Base-by-base conservation (phyloP, 441 rosid species). In the Monsonia emarginata region DNA sequence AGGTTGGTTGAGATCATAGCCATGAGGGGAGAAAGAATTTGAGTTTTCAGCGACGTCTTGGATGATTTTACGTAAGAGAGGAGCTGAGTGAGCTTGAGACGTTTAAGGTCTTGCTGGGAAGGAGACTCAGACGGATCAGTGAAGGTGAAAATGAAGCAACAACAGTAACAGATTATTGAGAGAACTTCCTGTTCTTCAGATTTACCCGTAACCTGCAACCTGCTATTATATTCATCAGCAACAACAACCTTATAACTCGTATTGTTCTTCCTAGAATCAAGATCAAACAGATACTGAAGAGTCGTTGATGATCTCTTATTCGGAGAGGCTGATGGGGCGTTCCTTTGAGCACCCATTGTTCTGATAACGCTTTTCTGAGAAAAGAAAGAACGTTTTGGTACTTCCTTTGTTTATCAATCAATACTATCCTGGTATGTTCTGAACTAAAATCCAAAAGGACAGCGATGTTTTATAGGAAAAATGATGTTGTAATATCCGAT, bases 1-100 rank as follows among this genome's bases (percentile, higher is more conserved):
- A 90, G 76, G 79, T 90, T 90, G 64, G 72, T 75, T 6, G 86
- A 82, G 7, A 85, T 86, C 76, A 85, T 79, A 0, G 91, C 79
- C 57, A 88, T 81, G 76, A 85, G 96, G 40, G 83, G 90, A 93
- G 88, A 85, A 24, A 85, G 84, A 27, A 78, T 74, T 65, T 90
- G 93, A 58, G 63, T 84, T 73, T 87, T 82, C 83, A 87, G 88
- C 1, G 83, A 48, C 4, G 80, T 74, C 44, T 76, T 82, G 0
- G 86, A 74, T 0, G 89, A 74, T 28, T 73, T 81, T 1, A 88
- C 73, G 64, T 88, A 91, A 75, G 88, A 93, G 30, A 88, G 88
- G 71, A 88, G 87, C 79, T 90, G 96, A 7, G 83, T 76, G 69
- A 90, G 75, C 46, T 87, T 87, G 80, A 82, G 97, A 75, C 86